phyloP scores from a whole-genome alignment of 371 early-diverging fungal species.

The Circinella umbellata region DNA sequence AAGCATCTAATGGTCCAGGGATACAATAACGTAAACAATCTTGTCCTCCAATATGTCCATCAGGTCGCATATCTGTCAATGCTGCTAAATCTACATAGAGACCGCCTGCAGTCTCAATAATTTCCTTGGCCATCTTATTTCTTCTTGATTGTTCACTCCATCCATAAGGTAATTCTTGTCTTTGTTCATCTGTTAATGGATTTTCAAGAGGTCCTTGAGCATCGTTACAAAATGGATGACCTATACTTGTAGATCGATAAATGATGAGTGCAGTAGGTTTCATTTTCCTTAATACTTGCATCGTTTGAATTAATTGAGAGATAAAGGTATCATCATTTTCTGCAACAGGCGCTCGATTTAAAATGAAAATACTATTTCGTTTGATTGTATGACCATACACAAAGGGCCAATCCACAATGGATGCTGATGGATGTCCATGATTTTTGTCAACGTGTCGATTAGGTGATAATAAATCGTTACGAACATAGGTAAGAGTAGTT shows the following conservation, averaged over 20 bases:
- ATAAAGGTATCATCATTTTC: conserved; percentile 53
- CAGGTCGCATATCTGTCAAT: conserved; percentile 55
- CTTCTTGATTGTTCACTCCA: conserved; percentile 61
- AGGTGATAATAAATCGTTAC: conserved; percentile 61
- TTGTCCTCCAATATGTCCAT: conserved; percentile 64
- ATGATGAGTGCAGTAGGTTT: conserved; percentile 52
- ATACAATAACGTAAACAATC: conserved; percentile 70
- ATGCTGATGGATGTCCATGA: conserved; percentile 41
- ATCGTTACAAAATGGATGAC: conserved; percentile 55
- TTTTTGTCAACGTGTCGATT: conserved; percentile 36
- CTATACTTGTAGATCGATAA: conserved; percentile 56
- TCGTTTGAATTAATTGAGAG: conserved; percentile 46
- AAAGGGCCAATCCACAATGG: conserved; percentile 57
- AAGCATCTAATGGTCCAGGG: conserved; percentile 67
- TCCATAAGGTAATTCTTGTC: conserved; percentile 49
- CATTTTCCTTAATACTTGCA: conserved; percentile 45
- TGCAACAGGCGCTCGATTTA: conserved; percentile 52
- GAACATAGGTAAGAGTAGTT: conserved; percentile 46
- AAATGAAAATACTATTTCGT: conserved; percentile 49
- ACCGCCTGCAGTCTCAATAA: conserved; percentile 65
- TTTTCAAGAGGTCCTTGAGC: conserved; percentile 39
- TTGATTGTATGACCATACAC: conserved; percentile 39
- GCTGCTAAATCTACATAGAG: conserved; percentile 61
- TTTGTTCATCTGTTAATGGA: conserved; percentile 35
- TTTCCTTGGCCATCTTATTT: conserved; percentile 59